Evolutionary conservation across 345 rosid species (phyloP), one percentile per base, ranked within the genome.

Genomic region (Punica granatum): DNA sequence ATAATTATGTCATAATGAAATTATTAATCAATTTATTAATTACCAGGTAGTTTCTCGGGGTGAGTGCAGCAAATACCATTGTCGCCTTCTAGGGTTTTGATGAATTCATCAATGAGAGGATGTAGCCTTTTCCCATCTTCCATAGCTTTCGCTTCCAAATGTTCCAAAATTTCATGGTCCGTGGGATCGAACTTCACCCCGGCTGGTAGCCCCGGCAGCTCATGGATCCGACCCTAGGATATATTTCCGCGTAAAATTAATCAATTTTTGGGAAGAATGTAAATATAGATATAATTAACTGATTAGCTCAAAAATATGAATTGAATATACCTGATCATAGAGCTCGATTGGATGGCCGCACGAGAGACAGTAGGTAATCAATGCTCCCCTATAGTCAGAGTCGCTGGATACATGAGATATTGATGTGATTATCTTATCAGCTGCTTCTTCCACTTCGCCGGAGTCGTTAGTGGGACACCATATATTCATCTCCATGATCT

Each of bases 51-150:
- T 78, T 77, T 91, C 72, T 91, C 91, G 2, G 98, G 98, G 72
- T 93, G 98, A 19, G 96, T 87, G 53, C 82, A 93, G 75, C 98
- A 93, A 82, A 93, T 93, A n/a, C 98, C 98, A 73, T 90, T 88
- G 30, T 89, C 86, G 9, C 92, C 96, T 54, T 87, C 94, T 10
- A 93, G 81, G 3, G 98, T 87, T 1, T 87, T 90, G 68, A 93
- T 93, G 79, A 93, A 93, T 67, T 89, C 90, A 70, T 89, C 89
- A 7, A 89, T 91, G 35, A 93, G 81, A 51, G 97, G 96, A 76
- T 94, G 97, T 69, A 88, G 73, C 73, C 86, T 86, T 19, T 79
- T 71, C 33, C 30, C 64, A 72, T 88, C 92, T 0, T 87, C 81
- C 56, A 78, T 71, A 11, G 81, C 81, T 73, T 94, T 94, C 0